These are phyloP conservation scores for Scytalidium lignicola DNA, from an alignment of 2,329 filamentous ascomycete genomes.

Conservation along the genomic window DNA sequence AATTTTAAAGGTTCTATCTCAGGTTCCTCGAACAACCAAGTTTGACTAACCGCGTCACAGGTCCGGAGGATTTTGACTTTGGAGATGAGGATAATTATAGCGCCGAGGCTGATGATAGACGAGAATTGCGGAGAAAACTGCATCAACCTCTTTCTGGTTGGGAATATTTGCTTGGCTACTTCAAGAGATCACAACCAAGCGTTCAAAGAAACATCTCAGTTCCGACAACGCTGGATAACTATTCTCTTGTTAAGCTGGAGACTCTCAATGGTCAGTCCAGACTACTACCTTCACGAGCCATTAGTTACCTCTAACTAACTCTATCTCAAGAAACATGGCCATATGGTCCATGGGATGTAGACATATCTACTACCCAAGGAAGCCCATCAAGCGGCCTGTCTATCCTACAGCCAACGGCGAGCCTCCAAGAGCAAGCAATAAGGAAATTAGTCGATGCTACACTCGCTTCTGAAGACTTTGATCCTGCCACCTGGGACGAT, in stretches of 20 bases:
- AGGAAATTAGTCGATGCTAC: neutral
- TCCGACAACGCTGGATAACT: neutral
- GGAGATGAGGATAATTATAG: neutral
- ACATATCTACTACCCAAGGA: neutral
- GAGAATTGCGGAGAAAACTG: neutral
- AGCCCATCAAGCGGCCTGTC: neutral
- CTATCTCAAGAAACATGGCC: neutral
- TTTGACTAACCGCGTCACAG: neutral
- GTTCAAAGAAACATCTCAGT: neutral
- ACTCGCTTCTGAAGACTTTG: neutral
- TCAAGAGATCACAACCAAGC: neutral
- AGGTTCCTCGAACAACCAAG: neutral
- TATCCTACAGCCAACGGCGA: neutral
- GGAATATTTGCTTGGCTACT: neutral
- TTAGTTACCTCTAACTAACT: neutral
- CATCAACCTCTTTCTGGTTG: neutral
- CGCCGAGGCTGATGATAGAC: neutral
- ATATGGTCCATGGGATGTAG: neutral
- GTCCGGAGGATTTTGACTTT: neutral
- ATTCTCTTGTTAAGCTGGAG: neutral
- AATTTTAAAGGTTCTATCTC: neutral
- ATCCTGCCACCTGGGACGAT: neutral
- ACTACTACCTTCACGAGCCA: neutral
- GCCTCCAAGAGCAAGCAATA: neutral
- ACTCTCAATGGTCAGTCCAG: neutral